phyloP scores from a whole-genome alignment of 176 grass and related monocot species.

The Thinopyrum elongatum region DNA sequence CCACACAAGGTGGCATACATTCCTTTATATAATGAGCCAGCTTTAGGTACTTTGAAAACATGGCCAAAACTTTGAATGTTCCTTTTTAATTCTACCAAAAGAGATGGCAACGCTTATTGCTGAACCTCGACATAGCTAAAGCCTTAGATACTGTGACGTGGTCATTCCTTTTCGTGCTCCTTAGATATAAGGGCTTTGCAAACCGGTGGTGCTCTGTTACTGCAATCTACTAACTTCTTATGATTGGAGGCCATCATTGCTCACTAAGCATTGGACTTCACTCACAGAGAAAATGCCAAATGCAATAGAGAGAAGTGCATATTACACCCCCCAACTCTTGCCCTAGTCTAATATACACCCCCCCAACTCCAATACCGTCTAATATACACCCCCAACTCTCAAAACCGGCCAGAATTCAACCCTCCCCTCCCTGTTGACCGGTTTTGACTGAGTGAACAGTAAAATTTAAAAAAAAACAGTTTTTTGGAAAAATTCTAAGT shows the following conservation, averaged over 20 bases:
- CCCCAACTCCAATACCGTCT: too few relatives aligned
- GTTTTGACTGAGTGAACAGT: too few relatives aligned
- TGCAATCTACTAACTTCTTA: neutral
- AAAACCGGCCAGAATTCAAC: too few relatives aligned
- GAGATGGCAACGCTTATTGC: neutral
- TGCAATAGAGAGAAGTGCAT: too few relatives aligned
- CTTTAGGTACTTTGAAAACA: neutral
- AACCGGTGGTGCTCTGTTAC: neutral
- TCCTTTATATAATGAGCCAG: neutral
- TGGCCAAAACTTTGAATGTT: neutral
- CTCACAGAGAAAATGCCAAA: too few relatives aligned
- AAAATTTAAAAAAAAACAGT: too few relatives aligned
- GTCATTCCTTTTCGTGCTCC: neutral
- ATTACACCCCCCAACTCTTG: too few relatives aligned
- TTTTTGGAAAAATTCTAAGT: too few relatives aligned
- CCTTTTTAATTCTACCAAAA: neutral
- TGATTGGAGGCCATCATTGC: neutral
- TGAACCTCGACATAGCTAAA: neutral
- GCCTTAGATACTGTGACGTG: neutral
- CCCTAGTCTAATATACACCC: too few relatives aligned
- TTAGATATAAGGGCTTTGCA: neutral
- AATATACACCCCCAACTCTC: too few relatives aligned
- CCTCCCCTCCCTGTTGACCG: too few relatives aligned
- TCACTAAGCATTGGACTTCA: constrained; percentile 3
- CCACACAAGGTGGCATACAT: neutral